Evolutionary conservation across 2,329 filamentous ascomycete species (phyloP), one percentile per base, ranked within the genome.

Genomic region (Fusarium staphyleae): DNA sequence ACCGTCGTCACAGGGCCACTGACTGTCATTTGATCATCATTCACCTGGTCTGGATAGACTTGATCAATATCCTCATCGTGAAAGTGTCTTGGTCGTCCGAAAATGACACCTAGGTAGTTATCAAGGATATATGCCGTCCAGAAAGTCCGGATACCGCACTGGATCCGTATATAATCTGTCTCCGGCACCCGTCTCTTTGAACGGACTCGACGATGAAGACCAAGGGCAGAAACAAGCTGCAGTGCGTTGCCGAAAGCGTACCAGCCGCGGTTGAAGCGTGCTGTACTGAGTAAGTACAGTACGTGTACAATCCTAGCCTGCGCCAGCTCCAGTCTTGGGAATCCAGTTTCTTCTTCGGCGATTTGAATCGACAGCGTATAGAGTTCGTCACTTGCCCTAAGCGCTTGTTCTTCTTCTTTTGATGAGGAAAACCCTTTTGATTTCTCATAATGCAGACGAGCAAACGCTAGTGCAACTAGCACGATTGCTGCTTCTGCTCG

Each of bases 41-140:
- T 82, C 35, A 85, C 75, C 1, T 73, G 62, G 13, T 77, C 77
- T 0, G 85, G 85, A n/a, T 84, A 75, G 3, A 80, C 78, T 51
- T 87, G 84, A 45, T 87, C 84, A 40, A 86, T 84, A 43, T 87
- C 83, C 28, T 86, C 82, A 36, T 87, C 84, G 41, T 85, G 84
- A 19, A 86, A 82, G 12, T 85, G 76, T 7, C 82, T 70, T 1
- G 85, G 85, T 5, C 85, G 75, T 0, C 85, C 85, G 24, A 87
- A 79, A 14, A 86, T 81, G n/a, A 86, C 82, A 18, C 83, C 82
- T 1, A 88, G 72, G 49, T 87, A 87, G 32, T 84, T 84, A 61
- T 88, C 85, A 1, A 87, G 70, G 1, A 80, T 82, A 62, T 87
- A 88, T 0, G 82, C 79, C 3, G 79, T 80, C 85, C 85, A 87